Percentiles rank a stretch among this genome's conserved stretches.
Conservation (phyloP, 352 stramenopile species). For the Globisporangium orthogonon region DNA sequence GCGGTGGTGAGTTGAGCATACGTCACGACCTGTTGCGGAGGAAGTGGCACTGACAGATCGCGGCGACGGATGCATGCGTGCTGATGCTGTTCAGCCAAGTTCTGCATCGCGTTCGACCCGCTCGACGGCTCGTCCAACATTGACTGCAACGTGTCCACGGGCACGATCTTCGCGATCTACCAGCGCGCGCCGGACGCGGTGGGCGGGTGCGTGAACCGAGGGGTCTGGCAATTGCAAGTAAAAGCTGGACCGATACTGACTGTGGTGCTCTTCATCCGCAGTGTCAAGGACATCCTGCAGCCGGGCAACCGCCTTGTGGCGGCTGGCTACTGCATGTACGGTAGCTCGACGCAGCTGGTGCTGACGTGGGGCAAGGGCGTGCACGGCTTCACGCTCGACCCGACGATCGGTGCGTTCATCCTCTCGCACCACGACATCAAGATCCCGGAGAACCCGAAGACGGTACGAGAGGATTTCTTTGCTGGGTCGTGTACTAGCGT, state of each 20-base stretch:
- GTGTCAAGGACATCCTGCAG: conserved; percentile 91
- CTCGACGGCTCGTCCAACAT: conserved; percentile 99
- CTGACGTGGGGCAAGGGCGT: conserved; percentile 94
- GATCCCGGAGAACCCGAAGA: conserved; percentile 91
- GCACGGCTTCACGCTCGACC: conserved; percentile 97
- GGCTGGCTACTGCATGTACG: conserved; percentile 98
- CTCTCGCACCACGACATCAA: conserved; percentile 93
- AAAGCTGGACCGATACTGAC: not conserved
- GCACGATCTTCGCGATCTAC: conserved; percentile 99
- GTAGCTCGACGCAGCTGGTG: conserved; percentile 96
- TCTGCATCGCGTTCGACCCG: conserved; percentile 98
- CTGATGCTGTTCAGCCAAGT: conserved; percentile 67
- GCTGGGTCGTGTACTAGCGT: not conserved
- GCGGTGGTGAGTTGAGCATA: conserved; percentile 9
- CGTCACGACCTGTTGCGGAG: not conserved
- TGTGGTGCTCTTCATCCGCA: conserved; percentile 8
- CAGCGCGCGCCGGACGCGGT: conserved; percentile 58
- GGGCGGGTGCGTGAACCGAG: conserved; percentile 25
- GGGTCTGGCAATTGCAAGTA: not conserved
- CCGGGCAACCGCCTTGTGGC: conserved; percentile 92
- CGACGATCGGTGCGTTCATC: conserved; percentile 97
- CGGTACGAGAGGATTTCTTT: conserved; percentile 16
- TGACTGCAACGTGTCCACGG: conserved; percentile 99
- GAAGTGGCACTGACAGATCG: not conserved
- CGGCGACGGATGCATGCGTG: not conserved